A percentile compares a stretch with the other conserved stretches of the same genome.
Conservation (phyloP, 345 rosid species). For the Euphorbia peplus region DNA sequence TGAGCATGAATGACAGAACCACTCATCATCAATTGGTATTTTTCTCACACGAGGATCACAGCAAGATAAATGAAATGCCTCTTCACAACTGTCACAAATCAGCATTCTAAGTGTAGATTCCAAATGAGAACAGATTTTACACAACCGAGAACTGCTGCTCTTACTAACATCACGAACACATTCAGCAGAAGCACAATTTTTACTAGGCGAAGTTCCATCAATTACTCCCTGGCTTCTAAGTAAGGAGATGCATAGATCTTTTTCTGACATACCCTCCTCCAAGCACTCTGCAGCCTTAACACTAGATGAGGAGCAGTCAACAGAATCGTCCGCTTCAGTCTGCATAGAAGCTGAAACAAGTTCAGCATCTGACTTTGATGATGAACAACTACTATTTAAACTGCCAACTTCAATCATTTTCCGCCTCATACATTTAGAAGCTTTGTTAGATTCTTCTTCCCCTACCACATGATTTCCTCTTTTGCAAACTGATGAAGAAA, state of each 20-base stretch:
- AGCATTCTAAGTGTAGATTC: slow-evolving; percentile 55
- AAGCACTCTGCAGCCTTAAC: slow-evolving; percentile 28
- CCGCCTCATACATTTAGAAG: slow-evolving; percentile 26
- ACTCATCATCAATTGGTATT: slow-evolving; percentile 68
- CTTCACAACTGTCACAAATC: slow-evolving; percentile 87
- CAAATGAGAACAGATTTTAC: slow-evolving; percentile 59
- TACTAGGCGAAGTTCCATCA: slow-evolving; percentile 23
- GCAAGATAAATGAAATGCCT: slow-evolving; percentile 74
- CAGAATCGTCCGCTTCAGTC: slow-evolving; percentile 46
- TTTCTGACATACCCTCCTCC: slow-evolving; percentile 38
- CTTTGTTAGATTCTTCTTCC: slow-evolving; percentile 34
- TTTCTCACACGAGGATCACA: slow-evolving; percentile 51
- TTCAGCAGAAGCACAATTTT: slow-evolving; percentile 21
- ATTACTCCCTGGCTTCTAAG: slow-evolving; percentile 37
- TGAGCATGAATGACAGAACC: slow-evolving; percentile 75
- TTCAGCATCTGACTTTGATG: slow-evolving; percentile 54
- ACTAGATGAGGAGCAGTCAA: slow-evolving; percentile 68
- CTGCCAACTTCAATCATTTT: slow-evolving; percentile 47
- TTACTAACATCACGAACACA: slow-evolving; percentile 28
- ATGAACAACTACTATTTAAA: slow-evolving; percentile 64
- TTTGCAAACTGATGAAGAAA: slow-evolving; percentile 19
- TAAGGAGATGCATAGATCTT: slow-evolving; percentile 38
- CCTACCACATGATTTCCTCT: slow-evolving; percentile 18
- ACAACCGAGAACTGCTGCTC: slow-evolving; percentile 39
- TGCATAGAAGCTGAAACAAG: slow-evolving; percentile 45